Conservation (phyloP, 495 filamentous ascomycete genomes). For the Lindgomyces ingoldianus region DNA sequence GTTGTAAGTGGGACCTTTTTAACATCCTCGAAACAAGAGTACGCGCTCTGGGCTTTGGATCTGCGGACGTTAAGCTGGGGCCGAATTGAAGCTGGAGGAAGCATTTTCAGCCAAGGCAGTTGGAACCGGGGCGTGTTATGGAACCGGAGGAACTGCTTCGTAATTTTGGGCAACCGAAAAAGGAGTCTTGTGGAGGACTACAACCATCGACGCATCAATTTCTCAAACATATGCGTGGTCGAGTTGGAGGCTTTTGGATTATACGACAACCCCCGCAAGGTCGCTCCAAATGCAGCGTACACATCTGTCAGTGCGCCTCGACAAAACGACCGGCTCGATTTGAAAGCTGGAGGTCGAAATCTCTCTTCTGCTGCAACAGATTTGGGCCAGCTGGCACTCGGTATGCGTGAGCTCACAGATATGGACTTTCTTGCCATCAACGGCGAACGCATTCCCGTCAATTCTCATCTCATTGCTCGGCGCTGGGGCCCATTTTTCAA, state of each 20-base stretch:
- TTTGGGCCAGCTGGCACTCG: conserved; percentile 76
- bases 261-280: conserved; percentile 86
- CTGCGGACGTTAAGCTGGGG: conserved; percentile 85
- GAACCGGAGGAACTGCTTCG: conserved; percentile 89
- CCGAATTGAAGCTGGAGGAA: conserved; percentile 92
- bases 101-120: conserved; percentile 89
- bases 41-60: conserved; percentile 94
- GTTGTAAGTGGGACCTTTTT: conserved; percentile 96
- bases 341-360: conserved; percentile 66
- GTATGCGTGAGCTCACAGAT: conserved; percentile 82
- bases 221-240: conserved; percentile 92
- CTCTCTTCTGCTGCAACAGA: conserved; percentile 74
- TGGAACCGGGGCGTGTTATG: conserved; percentile 96
- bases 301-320: conserved; percentile 73
- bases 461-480: conserved; percentile 80
- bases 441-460: conserved; percentile 89
- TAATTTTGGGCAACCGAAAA: conserved; percentile 90
- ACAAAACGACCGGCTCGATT: conserved; percentile 17
- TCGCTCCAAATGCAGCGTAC: conserved; percentile 74
- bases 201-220: conserved; percentile 96
- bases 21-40: conserved; percentile 97
- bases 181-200: conserved; percentile 96
- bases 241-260: conserved; percentile 96
- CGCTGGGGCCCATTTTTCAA: conserved; percentile 96
- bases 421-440: conserved; percentile 93